Evolutionary conservation across 2,329 filamentous ascomycete species (phyloP), one percentile per base, ranked within the genome.

Genomic region (Venturia pyrina): DNA sequence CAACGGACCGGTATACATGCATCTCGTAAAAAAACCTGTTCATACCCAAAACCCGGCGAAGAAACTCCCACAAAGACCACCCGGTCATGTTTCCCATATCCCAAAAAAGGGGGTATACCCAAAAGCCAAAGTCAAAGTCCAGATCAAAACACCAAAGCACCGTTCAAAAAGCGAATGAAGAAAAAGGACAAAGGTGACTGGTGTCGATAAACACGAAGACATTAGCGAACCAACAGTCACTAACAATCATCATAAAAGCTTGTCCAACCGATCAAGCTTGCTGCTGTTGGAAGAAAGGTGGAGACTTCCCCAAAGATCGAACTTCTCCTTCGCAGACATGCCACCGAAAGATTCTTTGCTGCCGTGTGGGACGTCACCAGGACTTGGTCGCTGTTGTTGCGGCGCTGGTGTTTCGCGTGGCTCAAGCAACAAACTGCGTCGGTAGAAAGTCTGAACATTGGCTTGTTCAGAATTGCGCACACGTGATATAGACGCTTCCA

Each of bases 401-500:
- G 32, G 63, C 28, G 19, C 24, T 68, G 44, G 69, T 68, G 28
- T n/a, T 24, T 67, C 66, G 37, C 88, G 83, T 11, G 93, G 93
- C 75, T 97, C 93, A 32, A 96, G 82, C 37, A 93, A 78, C 57
- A 96, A 81, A 67, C 91, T 96, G 73, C 93, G 91, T 69, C 92
- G 87, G 76, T 96, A 96, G 74, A 88, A 87, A 68, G 81, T 83
- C 69, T 87, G 85, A 17, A 87, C 82, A 70, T 85, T 86, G 67
- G 83, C 82, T 65, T 87, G 82, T 64, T 86, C 85, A 24, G 41
- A 61, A 19, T 66, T 56, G 66, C 89, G 89, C 59, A 97, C 90
- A 37, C 89, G 86, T 60, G 85, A 80, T 63, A 97, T 87, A 75
- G 97, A 90, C 28, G 86, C 83, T 68, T 93, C 86, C 75, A 99